Percentiles rank a stretch among this genome's conserved stretches.
Evolutionary conservation across 2,329 filamentous ascomycete genomes (phyloP).

Genomic region (Aspergillus felis): DNA sequence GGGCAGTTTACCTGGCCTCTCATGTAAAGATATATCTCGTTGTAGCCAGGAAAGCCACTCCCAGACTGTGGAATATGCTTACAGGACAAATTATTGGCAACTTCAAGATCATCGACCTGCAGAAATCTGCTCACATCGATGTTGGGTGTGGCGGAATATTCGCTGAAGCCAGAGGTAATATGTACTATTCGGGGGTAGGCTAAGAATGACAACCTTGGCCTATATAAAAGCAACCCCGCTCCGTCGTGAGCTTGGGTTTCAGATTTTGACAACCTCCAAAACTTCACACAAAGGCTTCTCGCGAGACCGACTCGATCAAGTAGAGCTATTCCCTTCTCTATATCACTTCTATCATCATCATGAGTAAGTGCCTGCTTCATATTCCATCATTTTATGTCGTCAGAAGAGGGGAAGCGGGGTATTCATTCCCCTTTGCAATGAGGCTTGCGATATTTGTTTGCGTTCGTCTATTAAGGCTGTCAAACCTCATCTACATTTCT

Average conservation of each 20-base stretch:
- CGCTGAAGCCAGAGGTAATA: not conserved
- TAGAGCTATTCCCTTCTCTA: not conserved
- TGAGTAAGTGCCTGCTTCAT: slow-evolving; percentile 9
- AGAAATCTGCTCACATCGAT: slow-evolving; percentile 24
- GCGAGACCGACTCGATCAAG: not conserved
- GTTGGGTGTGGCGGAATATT: not conserved
- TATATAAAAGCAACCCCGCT: not conserved
- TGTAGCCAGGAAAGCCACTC: not conserved
- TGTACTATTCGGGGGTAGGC: not conserved
- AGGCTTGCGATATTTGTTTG: not conserved
- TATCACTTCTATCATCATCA: slow-evolving; percentile 1
- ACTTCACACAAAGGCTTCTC: not conserved
- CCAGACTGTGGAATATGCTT: not conserved
- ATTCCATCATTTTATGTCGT: not conserved
- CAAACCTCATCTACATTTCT: not conserved
- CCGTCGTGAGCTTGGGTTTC: not conserved
- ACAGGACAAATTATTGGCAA: not conserved
- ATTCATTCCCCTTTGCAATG: not conserved
- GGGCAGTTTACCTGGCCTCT: not conserved
- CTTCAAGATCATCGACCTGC: slow-evolving; percentile 5
- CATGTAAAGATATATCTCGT: not conserved
- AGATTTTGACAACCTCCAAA: not conserved
- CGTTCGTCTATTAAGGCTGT: not conserved
- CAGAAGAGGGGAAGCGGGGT: not conserved
- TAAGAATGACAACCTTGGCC: not conserved